phyloP scores from a whole-genome alignment of 306 rosid species.

The peach (Prunus persica) region Prunus_persica_NCBIv2 NC_034015.1:21964001-21964500 shows the following conservation, averaged over 20 bases:
- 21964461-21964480: slow-evolving; percentile 46
- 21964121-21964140: slow-evolving; percentile 31
- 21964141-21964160: slow-evolving; percentile 30
- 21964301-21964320: slow-evolving; percentile 4
- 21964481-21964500: slow-evolving; percentile 10
- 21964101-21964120: slow-evolving; percentile 27
- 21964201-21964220: slow-evolving; percentile 9
- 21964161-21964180: slow-evolving; percentile 33
- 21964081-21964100: slow-evolving; percentile 13
- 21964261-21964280: slow-evolving; percentile 59
- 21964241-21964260: slow-evolving; percentile 44
- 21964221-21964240: slow-evolving; percentile 40
- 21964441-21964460: slow-evolving; percentile 27
- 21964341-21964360: slow-evolving; percentile 1
- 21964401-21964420: not conserved
- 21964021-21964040: slow-evolving; percentile 22
- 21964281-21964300: slow-evolving; percentile 28
- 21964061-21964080: slow-evolving; percentile 8
- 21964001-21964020: slow-evolving; percentile 20
- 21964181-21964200: slow-evolving; percentile 32
- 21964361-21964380: not conserved
- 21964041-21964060: not conserved
- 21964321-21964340: not conserved
- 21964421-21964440: not conserved
- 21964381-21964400: not conserved